Evolutionary conservation across 495 filamentous ascomycete species (phyloP).

Genomic region (Trichoderma erinaceum): DNA sequence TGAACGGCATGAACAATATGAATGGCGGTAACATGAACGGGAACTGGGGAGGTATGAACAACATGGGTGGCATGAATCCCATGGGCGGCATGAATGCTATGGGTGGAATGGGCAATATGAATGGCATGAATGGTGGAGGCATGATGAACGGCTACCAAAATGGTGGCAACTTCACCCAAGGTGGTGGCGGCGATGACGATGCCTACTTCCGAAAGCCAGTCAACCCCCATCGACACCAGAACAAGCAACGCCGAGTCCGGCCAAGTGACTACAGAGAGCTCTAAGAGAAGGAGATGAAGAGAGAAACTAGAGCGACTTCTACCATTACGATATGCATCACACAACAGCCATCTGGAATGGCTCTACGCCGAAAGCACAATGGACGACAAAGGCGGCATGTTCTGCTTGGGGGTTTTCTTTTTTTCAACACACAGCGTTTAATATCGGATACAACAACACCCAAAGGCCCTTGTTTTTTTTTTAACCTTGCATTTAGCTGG

Average conservation of each 20-base stretch:
- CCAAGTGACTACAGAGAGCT: slow-evolving; percentile 86
- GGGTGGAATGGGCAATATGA: slow-evolving; percentile 20
- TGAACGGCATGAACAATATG: slow-evolving; percentile 41
- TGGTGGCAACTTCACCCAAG: slow-evolving; percentile 25
- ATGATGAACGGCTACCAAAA: slow-evolving; percentile 29
- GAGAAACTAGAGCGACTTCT: neutral
- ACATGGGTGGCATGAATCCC: slow-evolving; percentile 19
- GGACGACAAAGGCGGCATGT: neutral
- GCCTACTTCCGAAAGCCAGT: slow-evolving; percentile 95
- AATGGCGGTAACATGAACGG: slow-evolving; percentile 27
- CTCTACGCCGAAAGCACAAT: neutral
- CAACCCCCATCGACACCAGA: slow-evolving; percentile 87
- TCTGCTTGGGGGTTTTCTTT: neutral
- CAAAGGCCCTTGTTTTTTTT: too few relatives aligned
- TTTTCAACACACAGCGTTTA: neutral
- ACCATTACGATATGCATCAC: neutral
- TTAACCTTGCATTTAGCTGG: neutral
- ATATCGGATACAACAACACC: neutral
- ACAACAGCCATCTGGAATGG: slow-evolving; percentile 8
- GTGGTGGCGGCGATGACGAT: slow-evolving; percentile 64
- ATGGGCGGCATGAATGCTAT: slow-evolving; percentile 39
- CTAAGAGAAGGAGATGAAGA: slow-evolving; percentile 30
- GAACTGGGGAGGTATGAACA: slow-evolving; percentile 25
- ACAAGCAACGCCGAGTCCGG: slow-evolving; percentile 65
- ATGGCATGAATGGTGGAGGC: slow-evolving; percentile 29